Evolutionary conservation across 2,329 filamentous ascomycete genomes (phyloP).

Genomic region (Berkeleyomyces rouxiae): DNA sequence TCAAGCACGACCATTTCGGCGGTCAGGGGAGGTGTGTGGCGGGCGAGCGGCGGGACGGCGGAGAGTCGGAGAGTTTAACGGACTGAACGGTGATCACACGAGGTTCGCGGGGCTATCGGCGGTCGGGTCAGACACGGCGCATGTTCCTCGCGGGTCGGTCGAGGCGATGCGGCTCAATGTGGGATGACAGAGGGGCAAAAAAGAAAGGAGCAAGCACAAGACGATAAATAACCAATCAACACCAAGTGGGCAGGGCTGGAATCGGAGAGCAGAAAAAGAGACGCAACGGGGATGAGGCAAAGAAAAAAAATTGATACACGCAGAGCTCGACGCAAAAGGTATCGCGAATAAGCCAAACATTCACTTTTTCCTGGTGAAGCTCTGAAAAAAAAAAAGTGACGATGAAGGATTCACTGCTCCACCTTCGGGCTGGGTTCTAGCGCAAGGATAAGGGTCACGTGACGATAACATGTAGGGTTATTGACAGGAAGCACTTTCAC

Average conservation of each 20-base stretch:
- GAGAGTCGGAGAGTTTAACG: background rate
- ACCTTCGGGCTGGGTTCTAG: slow-evolving; percentile 9
- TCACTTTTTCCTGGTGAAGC: slow-evolving; percentile 3
- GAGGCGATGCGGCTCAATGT: background rate
- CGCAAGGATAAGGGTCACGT: slow-evolving; percentile 13
- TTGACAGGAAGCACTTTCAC: background rate
- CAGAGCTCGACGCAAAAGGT: background rate
- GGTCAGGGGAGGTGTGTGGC: background rate
- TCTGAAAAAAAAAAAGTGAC: slow-evolving; percentile 9
- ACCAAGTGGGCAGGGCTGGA: no score
- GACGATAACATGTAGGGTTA: background rate
- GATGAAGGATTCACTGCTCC: slow-evolving; percentile 6
- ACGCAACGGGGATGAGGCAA: background rate
- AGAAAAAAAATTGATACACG: background rate
- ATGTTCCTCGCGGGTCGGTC: background rate
- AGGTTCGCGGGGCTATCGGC: background rate
- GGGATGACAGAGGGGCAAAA: background rate
- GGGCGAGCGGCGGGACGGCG: background rate
- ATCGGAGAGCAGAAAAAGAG: background rate
- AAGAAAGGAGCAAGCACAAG: background rate
- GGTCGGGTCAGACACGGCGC: background rate
- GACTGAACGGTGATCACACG: background rate
- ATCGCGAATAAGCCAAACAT: background rate
- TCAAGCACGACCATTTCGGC: slow-evolving; percentile 35
- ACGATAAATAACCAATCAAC: no score